Base-by-base conservation (phyloP, 495 filamentous ascomycete genomes). In the Aspergillus incahuasiensis region DNA sequence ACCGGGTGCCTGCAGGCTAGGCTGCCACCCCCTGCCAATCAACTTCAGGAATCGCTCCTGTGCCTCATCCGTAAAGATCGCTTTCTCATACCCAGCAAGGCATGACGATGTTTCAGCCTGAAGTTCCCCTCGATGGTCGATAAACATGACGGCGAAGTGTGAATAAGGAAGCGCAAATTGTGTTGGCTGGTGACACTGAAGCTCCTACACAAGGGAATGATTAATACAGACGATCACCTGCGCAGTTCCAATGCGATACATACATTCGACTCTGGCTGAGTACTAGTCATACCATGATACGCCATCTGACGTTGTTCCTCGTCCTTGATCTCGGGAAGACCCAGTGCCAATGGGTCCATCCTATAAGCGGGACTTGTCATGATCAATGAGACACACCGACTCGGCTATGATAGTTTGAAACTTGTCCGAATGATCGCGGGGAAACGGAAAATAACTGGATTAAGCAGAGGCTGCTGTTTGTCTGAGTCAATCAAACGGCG, bases 1-100 rank as follows among this genome's bases (percentile, higher is more conserved):
- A 73, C 68, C 54, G 8, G 55, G 52, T 7, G 56, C 25, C 19
- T 58, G 63, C 43, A 63, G 46, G 42, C 12, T 52, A 9, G 64
- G 16, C 32, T 69, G 63, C 34, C 60, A 51, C 24, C 54, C 56
- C n/a, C 62, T 53, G 7, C 56, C 52, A 9, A 66, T 53, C 41
- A 70, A 58, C 51, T 69, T 65, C 51, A 74, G 48, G 41, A 77
- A 77, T 18, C 64, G 61, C 38, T 69, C 67, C 47, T 64, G 68
- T 25, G 74, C 68, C 9, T 75, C 71, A 0, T 69, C 65, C 1
- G 71, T 74, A 61, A 77, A 77, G 16, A 77, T 71, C 0, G 61
- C 57, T 7, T 65, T 67, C 28, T 67, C 71, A 42, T 63, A 69
- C 12, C 68, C 70, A 13, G 66, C 63, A 20, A 77, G 66, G 43